Conservation (phyloP, 805 yeast genomes). For the Tetrapisispora pingtungensis region DNA sequence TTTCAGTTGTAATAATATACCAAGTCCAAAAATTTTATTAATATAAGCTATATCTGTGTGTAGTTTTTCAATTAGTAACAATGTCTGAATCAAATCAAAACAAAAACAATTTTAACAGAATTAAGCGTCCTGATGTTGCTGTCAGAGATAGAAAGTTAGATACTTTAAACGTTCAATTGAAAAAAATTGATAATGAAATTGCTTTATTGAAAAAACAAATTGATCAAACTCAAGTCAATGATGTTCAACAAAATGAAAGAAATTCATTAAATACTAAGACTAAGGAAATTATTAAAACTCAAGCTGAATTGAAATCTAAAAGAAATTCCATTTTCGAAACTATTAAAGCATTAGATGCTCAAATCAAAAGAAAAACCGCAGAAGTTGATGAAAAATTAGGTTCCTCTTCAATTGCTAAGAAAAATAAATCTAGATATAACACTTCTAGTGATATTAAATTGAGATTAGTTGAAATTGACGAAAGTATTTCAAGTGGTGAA, state of each 20-base stretch:
- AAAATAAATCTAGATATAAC: slow-evolving; percentile 38
- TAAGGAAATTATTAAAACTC: slow-evolving; percentile 36
- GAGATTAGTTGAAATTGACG: slow-evolving; percentile 58
- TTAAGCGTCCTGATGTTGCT: slow-evolving; percentile 68
- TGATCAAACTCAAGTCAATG: slow-evolving; percentile 38
- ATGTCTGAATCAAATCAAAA: slow-evolving; percentile 7
- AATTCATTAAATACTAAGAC: slow-evolving; percentile 44
- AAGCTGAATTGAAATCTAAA: slow-evolving; percentile 38
- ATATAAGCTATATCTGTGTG: background rate
- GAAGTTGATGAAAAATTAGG: slow-evolving; percentile 51
- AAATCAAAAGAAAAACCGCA: slow-evolving; percentile 60
- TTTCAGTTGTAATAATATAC: no score
- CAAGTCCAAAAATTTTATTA: no score
- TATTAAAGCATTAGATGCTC: slow-evolving; percentile 58
- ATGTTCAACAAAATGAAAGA: slow-evolving; percentile 41
- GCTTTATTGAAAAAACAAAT: slow-evolving; percentile 45
- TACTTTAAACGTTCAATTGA: slow-evolving; percentile 48
- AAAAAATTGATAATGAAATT: slow-evolving; percentile 48
- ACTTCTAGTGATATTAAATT: slow-evolving; percentile 58
- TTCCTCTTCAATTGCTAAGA: slow-evolving; percentile 24
- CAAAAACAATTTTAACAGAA: slow-evolving; percentile 5
- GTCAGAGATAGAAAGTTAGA: slow-evolving; percentile 51
- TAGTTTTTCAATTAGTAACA: background rate
- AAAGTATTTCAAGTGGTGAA: slow-evolving; percentile 63
- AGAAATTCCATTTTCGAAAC: slow-evolving; percentile 46